Conservation (phyloP, 805 yeast species). For the Myxozyma mucilagina region DNA sequence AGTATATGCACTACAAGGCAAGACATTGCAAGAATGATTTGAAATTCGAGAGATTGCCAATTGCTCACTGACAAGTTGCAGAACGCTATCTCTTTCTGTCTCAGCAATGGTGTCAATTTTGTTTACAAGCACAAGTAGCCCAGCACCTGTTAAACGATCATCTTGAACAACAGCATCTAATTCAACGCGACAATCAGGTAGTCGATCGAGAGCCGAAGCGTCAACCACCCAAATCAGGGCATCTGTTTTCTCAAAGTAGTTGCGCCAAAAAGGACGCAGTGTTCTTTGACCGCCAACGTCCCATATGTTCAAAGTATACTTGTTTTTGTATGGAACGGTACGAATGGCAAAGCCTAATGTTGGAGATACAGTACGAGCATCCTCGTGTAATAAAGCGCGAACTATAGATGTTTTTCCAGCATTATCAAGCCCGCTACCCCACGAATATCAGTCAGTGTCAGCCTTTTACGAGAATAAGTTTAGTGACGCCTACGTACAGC, state of each 20-base stretch:
- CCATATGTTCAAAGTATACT: slow-evolving; percentile 47
- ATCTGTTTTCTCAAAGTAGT: slow-evolving; percentile 82
- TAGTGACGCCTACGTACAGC: slow-evolving; percentile 43
- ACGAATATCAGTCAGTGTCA: not conserved
- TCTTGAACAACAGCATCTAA: slow-evolving; percentile 61
- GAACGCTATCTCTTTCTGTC: not conserved
- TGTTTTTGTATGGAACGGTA: slow-evolving; percentile 48
- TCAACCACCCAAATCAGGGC: slow-evolving; percentile 86
- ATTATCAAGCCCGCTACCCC: slow-evolving; percentile 72
- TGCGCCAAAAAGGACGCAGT: slow-evolving; percentile 87
- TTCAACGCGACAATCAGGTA: slow-evolving; percentile 66
- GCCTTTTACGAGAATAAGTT: not conserved
- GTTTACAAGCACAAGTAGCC: slow-evolving; percentile 68
- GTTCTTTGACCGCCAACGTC: slow-evolving; percentile 90
- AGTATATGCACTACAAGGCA: slow-evolving; percentile 53
- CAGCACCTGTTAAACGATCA: slow-evolving; percentile 68
- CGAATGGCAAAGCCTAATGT: slow-evolving; percentile 88
- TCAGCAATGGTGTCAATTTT: slow-evolving; percentile 60
- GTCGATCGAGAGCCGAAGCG: slow-evolving; percentile 56
- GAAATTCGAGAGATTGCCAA: slow-evolving; percentile 42
- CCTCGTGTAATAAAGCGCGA: slow-evolving; percentile 53
- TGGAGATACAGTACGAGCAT: slow-evolving; percentile 64
- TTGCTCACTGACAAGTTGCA: slow-evolving; percentile 2
- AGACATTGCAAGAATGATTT: slow-evolving; percentile 46
- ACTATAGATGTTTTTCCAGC: slow-evolving; percentile 90